A percentile compares a stretch with the other conserved stretches of the same genome.
Evolutionary conservation across 228 moss, liverwort and hornwort species (phyloP).

Genomic region (Sphagnum magellanicum): DNA sequence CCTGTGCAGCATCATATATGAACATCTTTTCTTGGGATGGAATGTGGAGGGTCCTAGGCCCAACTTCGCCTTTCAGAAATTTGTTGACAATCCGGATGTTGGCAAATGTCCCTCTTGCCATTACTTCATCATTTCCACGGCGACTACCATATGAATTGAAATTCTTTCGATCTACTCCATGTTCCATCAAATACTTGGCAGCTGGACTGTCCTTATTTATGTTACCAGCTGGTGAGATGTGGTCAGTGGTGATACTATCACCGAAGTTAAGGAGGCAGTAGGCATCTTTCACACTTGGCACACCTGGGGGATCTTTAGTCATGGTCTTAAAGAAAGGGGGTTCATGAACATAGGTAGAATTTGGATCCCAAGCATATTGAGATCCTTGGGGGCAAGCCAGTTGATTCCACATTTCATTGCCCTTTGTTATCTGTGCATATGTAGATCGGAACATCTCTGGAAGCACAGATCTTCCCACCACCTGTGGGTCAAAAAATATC

Average conservation of each 20-base stretch:
- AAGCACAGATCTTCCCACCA: constrained; percentile 39
- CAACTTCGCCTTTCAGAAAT: constrained; percentile 80
- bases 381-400: constrained; percentile 39
- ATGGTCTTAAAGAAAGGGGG: constrained; percentile 62
- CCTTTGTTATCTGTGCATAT: constrained; percentile 46
- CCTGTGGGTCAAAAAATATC: constrained; percentile 12
- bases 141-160: constrained; percentile 98
- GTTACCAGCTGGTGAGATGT: constrained; percentile 73
- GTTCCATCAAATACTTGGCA: constrained; percentile 61
- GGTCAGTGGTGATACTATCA: constrained; percentile 71
- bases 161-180: constrained; percentile 71
- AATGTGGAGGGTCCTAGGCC: constrained; percentile 76
- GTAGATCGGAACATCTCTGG: constrained; percentile 61
- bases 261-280: constrained; percentile 57
- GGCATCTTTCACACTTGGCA: constrained; percentile 48
- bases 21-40: constrained; percentile 74
- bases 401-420: constrained; percentile 58
- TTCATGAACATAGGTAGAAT: constrained; percentile 61
- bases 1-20: constrained; percentile 77
- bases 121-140: constrained; percentile 84
- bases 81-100: constrained; percentile 97
- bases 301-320: constrained; percentile 54
- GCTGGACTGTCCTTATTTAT: constrained; percentile 66
- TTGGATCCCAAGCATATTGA: constrained; percentile 50
- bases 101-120: constrained; percentile 92